These are phyloP conservation scores for Pulicaria dysenterica DNA, from an alignment of 129 eudicot species.

Conservation along the genomic window DNA sequence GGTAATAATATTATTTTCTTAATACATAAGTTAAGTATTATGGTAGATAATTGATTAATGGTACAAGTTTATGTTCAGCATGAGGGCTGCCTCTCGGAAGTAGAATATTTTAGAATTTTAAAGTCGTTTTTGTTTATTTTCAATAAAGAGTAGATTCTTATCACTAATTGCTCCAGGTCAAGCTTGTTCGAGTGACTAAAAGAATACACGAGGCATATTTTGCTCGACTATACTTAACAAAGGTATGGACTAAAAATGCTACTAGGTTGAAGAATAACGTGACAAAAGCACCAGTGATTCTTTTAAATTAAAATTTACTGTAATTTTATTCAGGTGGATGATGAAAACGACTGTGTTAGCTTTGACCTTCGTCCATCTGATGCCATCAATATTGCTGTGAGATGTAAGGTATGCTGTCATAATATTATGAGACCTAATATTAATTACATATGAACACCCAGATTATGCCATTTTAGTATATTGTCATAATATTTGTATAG, in stretches of 20 bases:
- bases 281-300: background rate
- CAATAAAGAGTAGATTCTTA: no score
- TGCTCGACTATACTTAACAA: slow-evolving; percentile 72
- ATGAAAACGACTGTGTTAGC: slow-evolving; percentile 62
- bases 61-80: no score
- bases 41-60: background rate
- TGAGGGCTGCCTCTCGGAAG: no score
- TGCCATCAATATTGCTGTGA: slow-evolving; percentile 93
- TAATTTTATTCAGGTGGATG: slow-evolving; percentile 57
- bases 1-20: background rate
- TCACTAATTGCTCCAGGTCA: slow-evolving; percentile 50
- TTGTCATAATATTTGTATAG: no score
- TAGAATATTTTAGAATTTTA: no score
- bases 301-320: slow-evolving; percentile 24
- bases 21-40: slow-evolving; percentile 3
- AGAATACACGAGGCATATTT: slow-evolving; percentile 87
- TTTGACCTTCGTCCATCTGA: slow-evolving; percentile 93
- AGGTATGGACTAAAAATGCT: slow-evolving; percentile 44
- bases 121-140: no score
- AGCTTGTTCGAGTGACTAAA: slow-evolving; percentile 92
- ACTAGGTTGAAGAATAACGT: slow-evolving; percentile 4
- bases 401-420: slow-evolving; percentile 75
- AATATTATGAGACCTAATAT: background rate
- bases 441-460: background rate
- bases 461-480: no score